A percentile compares a stretch with the other conserved stretches of the same genome.
These are phyloP conservation scores for Diaporthe sp. DNA, from an alignment of 2,329 filamentous ascomycete species.

Conservation along the genomic window DNA sequence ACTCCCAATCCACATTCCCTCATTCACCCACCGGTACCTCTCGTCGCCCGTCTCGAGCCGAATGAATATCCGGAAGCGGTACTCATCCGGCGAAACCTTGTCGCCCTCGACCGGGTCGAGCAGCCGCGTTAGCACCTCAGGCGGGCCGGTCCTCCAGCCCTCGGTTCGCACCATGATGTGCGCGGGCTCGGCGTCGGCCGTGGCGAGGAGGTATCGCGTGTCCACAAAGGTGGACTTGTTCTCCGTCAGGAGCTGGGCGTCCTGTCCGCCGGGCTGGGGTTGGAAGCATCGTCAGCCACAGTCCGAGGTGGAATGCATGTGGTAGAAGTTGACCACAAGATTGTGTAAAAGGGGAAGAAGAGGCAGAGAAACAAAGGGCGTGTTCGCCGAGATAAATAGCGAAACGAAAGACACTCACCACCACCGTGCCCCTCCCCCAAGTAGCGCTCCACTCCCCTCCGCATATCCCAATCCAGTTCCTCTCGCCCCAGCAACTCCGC, in stretches of 20 bases:
- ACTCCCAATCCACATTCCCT: conserved; percentile 40
- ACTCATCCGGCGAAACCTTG: conserved; percentile 37
- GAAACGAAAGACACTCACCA: conserved; percentile 29
- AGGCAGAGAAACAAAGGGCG: not conserved
- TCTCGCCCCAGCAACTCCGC: conserved; percentile 39
- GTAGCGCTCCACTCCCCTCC: conserved; percentile 41
- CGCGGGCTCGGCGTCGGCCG: conserved; percentile 40
- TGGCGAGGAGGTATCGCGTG: conserved; percentile 42
- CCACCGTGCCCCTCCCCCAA: conserved; percentile 42
- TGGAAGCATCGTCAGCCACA: not conserved
- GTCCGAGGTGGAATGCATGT: no score
- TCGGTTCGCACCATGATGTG: conserved; percentile 44
- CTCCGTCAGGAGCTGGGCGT: conserved; percentile 42
- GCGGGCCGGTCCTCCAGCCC: conserved; percentile 43
- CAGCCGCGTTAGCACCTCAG: conserved; percentile 40
- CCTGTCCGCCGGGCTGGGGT: conserved; percentile 41
- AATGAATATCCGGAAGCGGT: conserved; percentile 38
- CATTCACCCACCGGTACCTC: conserved; percentile 36
- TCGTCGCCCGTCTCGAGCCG: conserved; percentile 39
- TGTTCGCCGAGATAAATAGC: no score
- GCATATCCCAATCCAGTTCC: conserved; percentile 43
- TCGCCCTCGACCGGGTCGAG: conserved; percentile 41
- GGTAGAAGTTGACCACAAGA: no score
- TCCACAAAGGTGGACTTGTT: conserved; percentile 42
- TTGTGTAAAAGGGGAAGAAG: not conserved